A percentile compares a stretch with the other conserved stretches of the same genome.
Conservation (phyloP, 2,329 filamentous ascomycete species). For the Fusarium tjaetaba region DNA sequence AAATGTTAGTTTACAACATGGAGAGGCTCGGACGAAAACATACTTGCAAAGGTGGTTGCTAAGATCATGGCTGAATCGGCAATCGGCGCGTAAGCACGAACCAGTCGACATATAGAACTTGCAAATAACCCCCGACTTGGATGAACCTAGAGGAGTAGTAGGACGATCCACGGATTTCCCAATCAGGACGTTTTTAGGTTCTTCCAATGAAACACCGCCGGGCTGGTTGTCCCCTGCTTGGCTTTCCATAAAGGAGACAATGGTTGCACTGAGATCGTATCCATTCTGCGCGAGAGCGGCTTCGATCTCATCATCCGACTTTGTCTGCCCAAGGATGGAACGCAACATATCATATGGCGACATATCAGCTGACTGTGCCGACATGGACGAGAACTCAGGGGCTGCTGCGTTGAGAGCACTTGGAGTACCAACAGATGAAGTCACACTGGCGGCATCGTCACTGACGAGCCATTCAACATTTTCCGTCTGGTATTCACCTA, state of each 20-base stretch:
- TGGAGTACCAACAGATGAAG: slow-evolving; percentile 75
- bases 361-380: slow-evolving; percentile 83
- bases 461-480: slow-evolving; percentile 98
- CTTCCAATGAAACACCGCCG: slow-evolving; percentile 54
- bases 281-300: slow-evolving; percentile 87
- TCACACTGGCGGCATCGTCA: slow-evolving; percentile 82
- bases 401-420: slow-evolving; percentile 81
- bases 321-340: slow-evolving; percentile 89
- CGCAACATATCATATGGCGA: slow-evolving; percentile 97
- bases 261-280: slow-evolving; percentile 92
- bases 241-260: slow-evolving; percentile 84
- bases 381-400: slow-evolving; percentile 75
- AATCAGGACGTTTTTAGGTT: slow-evolving; percentile 77
- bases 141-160: slow-evolving; percentile 77
- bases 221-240: slow-evolving; percentile 56
- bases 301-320: slow-evolving; percentile 94
- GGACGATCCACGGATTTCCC: slow-evolving; percentile 92
- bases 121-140: slow-evolving; percentile 90
- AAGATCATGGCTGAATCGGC: slow-evolving; percentile 95
- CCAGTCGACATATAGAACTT: slow-evolving; percentile 97
- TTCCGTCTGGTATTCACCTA: slow-evolving; percentile 90
- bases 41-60: slow-evolving; percentile 98
- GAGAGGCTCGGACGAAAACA: slow-evolving; percentile 54
- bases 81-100: slow-evolving; percentile 95
- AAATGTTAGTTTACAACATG: slow-evolving; percentile 1